A percentile compares a stretch with the other conserved stretches of the same genome.
phyloP scores from a whole-genome alignment of 805 yeast species.

The Cyberlindnera japonica region DNA sequence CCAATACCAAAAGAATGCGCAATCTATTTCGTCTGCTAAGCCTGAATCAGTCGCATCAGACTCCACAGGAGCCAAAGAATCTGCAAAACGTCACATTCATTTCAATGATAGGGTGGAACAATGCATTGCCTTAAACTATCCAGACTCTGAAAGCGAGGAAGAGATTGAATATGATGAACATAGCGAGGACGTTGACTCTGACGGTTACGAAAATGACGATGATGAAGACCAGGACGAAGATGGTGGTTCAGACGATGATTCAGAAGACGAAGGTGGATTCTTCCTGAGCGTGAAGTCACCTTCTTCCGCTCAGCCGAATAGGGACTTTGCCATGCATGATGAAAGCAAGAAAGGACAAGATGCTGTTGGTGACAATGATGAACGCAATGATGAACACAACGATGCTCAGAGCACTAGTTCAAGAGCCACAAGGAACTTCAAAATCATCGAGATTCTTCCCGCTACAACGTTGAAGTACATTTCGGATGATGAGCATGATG shows the following conservation, averaged over 20 bases:
- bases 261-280: conserved; percentile 67
- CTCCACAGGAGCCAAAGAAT: conserved; percentile 2
- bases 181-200: conserved; percentile 21
- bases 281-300: conserved; percentile 53
- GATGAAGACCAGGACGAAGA: conserved; percentile 25
- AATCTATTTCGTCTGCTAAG: background rate
- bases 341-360: conserved; percentile 1
- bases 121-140: conserved; percentile 63
- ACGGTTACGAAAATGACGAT: conserved; percentile 28
- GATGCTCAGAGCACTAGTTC: background rate
- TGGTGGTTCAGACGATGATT: conserved; percentile 33
- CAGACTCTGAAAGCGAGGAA: conserved; percentile 21
- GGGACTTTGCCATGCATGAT: conserved; percentile 10
- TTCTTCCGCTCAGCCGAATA: conserved; percentile 29
- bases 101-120: conserved; percentile 94
- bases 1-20: conserved; percentile 19
- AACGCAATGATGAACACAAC: conserved; percentile 1
- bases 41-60: conserved; percentile 1
- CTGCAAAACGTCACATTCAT: conserved; percentile 64
- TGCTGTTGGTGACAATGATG: conserved; percentile 13
- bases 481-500: conserved; percentile 49
- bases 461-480: conserved; percentile 82
- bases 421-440: conserved; percentile 17
- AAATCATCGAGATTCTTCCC: conserved; percentile 77
- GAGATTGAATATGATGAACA: no score